Conservation (phyloP, 257 asterid genomes). For the Vinca minor region DNA sequence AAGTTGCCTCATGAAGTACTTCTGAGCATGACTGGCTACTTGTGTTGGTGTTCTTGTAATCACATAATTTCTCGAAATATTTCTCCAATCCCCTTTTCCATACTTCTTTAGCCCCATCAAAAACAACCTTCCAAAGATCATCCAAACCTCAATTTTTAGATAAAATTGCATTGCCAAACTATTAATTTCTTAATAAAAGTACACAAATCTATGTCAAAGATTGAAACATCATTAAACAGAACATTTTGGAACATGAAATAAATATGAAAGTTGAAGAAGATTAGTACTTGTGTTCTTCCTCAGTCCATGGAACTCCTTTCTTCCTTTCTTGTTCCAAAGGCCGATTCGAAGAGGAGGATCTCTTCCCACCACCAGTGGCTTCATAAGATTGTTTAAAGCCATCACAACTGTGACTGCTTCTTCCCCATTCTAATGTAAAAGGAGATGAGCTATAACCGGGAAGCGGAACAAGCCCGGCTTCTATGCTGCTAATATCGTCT, state of each 20-base stretch:
- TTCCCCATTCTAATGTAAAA: conserved; percentile 80
- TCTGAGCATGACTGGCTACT: conserved; percentile 98
- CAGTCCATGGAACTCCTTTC: conserved; percentile 97
- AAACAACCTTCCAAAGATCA: conserved; percentile 46
- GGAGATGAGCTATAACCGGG: conserved; percentile 65
- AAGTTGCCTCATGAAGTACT: conserved; percentile 82
- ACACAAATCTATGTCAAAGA: background rate
- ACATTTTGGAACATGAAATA: background rate
- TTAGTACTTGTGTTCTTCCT: conserved; percentile 88
- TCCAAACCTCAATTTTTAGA: background rate
- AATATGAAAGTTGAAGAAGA: too few relatives aligned
- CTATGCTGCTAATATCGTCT: conserved; percentile 82
- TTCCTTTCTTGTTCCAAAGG: conserved; percentile 78
- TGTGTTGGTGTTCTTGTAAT: conserved; percentile 90
- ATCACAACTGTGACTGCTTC: conserved; percentile 34
- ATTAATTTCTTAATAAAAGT: too few relatives aligned
- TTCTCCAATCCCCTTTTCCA: conserved; percentile 98
- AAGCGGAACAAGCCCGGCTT: conserved; percentile 73
- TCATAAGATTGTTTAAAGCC: conserved; percentile 38
- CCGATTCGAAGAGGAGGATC: conserved; percentile 38
- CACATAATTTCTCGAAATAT: conserved; percentile 79
- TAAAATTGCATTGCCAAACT: too few relatives aligned
- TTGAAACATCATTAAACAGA: background rate
- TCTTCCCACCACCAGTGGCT: conserved; percentile 40
- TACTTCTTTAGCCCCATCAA: conserved; percentile 88